phyloP scores from a whole-genome alignment of 345 rosid species.

The Hypericum androsaemum region DNA sequence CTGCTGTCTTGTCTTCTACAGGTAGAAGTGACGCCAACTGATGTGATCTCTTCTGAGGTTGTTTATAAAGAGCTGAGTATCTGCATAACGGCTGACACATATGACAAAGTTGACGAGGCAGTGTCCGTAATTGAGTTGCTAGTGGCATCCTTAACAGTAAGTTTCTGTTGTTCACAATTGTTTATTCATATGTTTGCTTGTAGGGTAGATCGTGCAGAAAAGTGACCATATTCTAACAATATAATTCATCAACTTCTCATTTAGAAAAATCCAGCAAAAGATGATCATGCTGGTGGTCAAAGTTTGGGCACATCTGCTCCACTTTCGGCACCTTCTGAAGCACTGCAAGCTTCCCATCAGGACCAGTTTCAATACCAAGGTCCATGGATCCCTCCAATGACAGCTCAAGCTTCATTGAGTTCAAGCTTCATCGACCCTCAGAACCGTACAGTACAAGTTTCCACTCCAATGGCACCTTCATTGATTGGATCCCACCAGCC shows the following conservation, averaged over 20 bases:
- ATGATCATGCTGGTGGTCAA: slow-evolving; percentile 32
- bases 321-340: slow-evolving; percentile 8
- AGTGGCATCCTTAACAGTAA: slow-evolving; percentile 71
- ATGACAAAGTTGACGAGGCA: slow-evolving; percentile 85
- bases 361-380: slow-evolving; percentile 43
- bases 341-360: slow-evolving; percentile 31
- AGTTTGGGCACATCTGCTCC: slow-evolving; percentile 19
- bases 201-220: neutral
- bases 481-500: slow-evolving; percentile 39
- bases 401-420: slow-evolving; percentile 24
- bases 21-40: slow-evolving; percentile 68
- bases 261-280: slow-evolving; percentile 52
- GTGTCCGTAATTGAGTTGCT: slow-evolving; percentile 70
- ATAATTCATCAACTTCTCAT: slow-evolving; percentile 3
- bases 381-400: slow-evolving; percentile 29
- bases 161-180: slow-evolving; percentile 17
- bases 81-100: slow-evolving; percentile 68
- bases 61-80: slow-evolving; percentile 56
- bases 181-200: neutral
- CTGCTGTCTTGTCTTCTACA: slow-evolving; percentile 16
- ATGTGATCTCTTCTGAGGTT: slow-evolving; percentile 33
- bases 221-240: neutral
- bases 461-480: slow-evolving; percentile 24
- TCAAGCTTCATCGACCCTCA: slow-evolving; percentile 17
- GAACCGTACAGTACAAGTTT: slow-evolving; percentile 30